Percentiles rank a stretch among this genome's conserved stretches.
These are phyloP conservation scores for Serendipita sp. DNA, from an alignment of 768 basidiomycete genomes.

Conservation along the genomic window DNA sequence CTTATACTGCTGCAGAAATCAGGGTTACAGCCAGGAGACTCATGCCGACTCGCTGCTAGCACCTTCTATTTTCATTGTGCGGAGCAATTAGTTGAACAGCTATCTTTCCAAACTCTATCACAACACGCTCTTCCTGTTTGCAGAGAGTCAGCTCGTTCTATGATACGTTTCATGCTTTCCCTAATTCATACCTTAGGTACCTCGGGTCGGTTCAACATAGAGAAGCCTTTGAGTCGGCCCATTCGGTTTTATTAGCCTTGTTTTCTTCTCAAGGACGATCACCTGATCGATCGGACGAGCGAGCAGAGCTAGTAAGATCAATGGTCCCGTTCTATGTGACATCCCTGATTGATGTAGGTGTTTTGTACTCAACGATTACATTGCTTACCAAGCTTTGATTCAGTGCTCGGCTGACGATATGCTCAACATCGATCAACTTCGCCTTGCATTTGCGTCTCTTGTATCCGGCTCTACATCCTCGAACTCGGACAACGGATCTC, in stretches of 20 bases:
- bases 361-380: neutral
- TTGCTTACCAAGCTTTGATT: neutral
- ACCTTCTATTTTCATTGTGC: neutral
- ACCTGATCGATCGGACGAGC: constrained; percentile 10
- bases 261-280: constrained; percentile 36
- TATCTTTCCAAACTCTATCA: constrained; percentile 38
- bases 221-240: constrained; percentile 74
- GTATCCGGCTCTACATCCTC: constrained; percentile 36
- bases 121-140: constrained; percentile 43
- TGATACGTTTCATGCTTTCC: neutral
- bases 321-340: constrained; percentile 59
- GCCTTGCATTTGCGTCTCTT: constrained; percentile 59
- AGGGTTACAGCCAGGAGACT: neutral
- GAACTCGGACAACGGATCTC: constrained; percentile 20
- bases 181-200: constrained; percentile 27
- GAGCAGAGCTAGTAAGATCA: constrained; percentile 30
- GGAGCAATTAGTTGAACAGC: constrained; percentile 57
- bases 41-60: neutral
- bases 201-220: constrained; percentile 40
- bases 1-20: too few species aligned
- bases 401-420: constrained; percentile 50
- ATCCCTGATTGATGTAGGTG: constrained; percentile 51
- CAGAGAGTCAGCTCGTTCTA: constrained; percentile 36
- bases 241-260: constrained; percentile 65
- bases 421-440: constrained; percentile 47